Evolutionary conservation across 495 filamentous ascomycete genomes (phyloP).

Genomic region (Neurospora tetraspora): DNA sequence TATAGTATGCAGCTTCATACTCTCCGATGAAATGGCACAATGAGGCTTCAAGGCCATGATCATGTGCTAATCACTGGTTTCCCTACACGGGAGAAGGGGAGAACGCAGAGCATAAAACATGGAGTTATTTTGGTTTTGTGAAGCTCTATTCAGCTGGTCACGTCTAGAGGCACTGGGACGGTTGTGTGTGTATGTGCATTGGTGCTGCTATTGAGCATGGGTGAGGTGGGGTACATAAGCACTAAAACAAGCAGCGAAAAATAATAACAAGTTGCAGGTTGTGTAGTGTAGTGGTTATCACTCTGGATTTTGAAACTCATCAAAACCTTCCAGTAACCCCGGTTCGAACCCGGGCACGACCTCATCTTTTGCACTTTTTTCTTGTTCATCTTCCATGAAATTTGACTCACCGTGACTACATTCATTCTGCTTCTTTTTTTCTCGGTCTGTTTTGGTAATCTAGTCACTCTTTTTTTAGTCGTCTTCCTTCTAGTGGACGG

Average conservation of each 20-base stretch:
- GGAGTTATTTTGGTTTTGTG: not conserved
- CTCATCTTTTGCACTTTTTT: not conserved
- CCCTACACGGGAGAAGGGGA: no score
- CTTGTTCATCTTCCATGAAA: not conserved
- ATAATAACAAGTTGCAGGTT: not conserved
- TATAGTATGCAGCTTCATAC: not conserved
- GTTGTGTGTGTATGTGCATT: not conserved
- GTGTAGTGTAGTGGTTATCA: slow-evolving; percentile 1
- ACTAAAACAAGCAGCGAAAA: not conserved
- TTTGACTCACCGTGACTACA: not conserved
- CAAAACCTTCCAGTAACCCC: not conserved
- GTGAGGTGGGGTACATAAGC: not conserved
- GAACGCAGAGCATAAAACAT: not conserved
- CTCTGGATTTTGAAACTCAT: not conserved
- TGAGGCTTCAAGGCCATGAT: not conserved
- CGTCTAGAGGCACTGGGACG: not conserved
- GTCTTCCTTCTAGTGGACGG: not conserved
- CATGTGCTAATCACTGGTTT: not conserved
- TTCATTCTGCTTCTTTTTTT: not conserved
- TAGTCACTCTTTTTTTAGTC: not conserved
- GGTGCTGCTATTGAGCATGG: not conserved
- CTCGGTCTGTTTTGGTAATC: not conserved
- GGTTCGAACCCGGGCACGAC: not conserved
- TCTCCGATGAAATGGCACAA: not conserved
- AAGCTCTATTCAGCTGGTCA: not conserved